These are phyloP conservation scores for Penicillium canescens DNA, from an alignment of 495 filamentous ascomycete genomes.

Conservation along the genomic window DNA sequence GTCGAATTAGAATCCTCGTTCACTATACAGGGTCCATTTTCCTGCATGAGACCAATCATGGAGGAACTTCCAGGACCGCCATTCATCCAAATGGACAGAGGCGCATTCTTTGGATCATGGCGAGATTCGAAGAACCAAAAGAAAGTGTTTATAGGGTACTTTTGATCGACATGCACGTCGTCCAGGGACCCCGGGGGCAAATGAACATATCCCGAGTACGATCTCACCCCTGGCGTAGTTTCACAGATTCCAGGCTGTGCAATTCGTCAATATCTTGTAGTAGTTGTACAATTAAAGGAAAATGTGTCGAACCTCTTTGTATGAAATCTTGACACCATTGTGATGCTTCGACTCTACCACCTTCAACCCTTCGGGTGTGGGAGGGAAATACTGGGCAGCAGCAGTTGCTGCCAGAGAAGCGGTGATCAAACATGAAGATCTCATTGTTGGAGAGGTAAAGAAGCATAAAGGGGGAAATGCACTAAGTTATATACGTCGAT, in stretches of 20 bases:
- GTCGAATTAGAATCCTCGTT: conserved; percentile 54
- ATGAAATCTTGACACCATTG: conserved; percentile 60
- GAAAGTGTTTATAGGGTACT: conserved; percentile 44
- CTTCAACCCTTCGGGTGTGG: conserved; percentile 50
- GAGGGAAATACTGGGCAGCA: conserved; percentile 55
- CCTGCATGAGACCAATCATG: conserved; percentile 63
- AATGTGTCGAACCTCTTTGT: conserved; percentile 54
- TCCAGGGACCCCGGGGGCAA: conserved; percentile 35
- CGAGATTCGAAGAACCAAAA: conserved; percentile 51
- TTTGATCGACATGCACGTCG: conserved; percentile 34
- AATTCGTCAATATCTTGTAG: conserved; percentile 10
- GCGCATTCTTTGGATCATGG: conserved; percentile 48
- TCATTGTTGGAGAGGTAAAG: too few species aligned
- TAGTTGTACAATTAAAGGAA: neutral
- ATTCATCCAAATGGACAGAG: conserved; percentile 56
- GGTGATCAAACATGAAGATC: conserved; percentile 10
- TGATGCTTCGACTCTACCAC: conserved; percentile 58
- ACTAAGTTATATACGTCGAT: too few species aligned
- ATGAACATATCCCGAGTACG: conserved; percentile 44
- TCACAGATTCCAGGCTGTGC: conserved; percentile 51
- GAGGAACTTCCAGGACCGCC: conserved; percentile 58
- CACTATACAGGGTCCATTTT: conserved; percentile 63
- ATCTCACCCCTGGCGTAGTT: conserved; percentile 49
- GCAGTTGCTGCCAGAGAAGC: conserved; percentile 20
- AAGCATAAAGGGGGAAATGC: too few species aligned